phyloP scores from a whole-genome alignment of 1,284 basidiomycete genomes.

The Rhodotorula glutinis region DNA sequence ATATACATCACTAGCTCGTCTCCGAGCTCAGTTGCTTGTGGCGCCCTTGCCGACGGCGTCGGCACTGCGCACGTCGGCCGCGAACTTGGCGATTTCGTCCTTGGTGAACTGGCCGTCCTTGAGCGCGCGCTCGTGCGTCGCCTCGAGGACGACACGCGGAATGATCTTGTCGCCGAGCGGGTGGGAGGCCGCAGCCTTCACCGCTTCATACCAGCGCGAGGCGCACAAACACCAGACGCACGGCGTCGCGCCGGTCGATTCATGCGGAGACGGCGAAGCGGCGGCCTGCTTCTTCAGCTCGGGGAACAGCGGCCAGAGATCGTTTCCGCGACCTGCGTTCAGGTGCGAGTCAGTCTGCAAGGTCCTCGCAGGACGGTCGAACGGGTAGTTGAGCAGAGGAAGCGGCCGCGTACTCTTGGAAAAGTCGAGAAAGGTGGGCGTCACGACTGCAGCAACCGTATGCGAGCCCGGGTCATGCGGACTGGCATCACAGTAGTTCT shows the following conservation, averaged over 20 bases:
- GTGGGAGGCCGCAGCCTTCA: conserved; percentile 18
- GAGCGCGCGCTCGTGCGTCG: conserved; percentile 28
- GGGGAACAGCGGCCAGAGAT: conserved; percentile 33
- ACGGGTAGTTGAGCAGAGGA: too few species aligned
- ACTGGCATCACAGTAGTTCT: conserved; percentile 27
- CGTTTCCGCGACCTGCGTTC: conserved; percentile 29
- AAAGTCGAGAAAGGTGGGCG: conserved; percentile 28
- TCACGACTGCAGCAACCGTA: conserved; percentile 33
- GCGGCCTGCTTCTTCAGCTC: conserved; percentile 3
- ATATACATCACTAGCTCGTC: too few species aligned
- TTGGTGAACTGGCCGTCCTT: conserved; percentile 6
- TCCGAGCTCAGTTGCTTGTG: too few species aligned
- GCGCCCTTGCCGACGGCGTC: too few species aligned
- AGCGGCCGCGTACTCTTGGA: conserved; percentile 18
- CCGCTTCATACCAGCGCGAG: conserved; percentile 26
- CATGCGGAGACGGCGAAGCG: not conserved
- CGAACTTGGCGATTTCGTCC: conserved; percentile 11
- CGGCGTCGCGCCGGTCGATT: not conserved
- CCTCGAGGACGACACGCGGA: conserved; percentile 31
- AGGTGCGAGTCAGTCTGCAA: too few species aligned
- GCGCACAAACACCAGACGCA: conserved; percentile 37
- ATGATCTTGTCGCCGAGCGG: conserved; percentile 28
- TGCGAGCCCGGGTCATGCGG: conserved; percentile 29
- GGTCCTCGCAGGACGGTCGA: too few species aligned
- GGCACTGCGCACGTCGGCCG: not conserved